Conservation (phyloP, 192 early-diverging fungal genomes). For the Backusella sp. region DNA sequence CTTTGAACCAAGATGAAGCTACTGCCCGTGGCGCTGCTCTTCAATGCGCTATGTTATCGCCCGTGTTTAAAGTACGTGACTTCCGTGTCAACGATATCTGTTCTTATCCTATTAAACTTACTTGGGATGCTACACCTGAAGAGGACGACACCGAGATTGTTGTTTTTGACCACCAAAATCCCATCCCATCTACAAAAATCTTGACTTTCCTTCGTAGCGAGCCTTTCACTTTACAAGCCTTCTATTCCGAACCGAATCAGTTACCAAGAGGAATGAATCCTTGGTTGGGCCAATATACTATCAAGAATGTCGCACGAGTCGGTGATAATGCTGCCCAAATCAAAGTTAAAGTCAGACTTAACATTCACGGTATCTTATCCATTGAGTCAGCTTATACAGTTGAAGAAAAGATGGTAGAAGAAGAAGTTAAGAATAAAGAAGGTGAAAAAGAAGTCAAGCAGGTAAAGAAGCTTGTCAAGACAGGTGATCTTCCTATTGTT, state of each 20-base stretch:
- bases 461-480: slow-evolving; percentile 88
- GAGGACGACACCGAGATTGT: slow-evolving; percentile 77
- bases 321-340: slow-evolving; percentile 73
- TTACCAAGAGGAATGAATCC: slow-evolving; percentile 73
- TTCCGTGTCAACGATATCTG: slow-evolving; percentile 90
- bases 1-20: slow-evolving; percentile 97
- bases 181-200: slow-evolving; percentile 88
- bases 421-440: slow-evolving; percentile 62
- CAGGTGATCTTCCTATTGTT: slow-evolving; percentile 75
- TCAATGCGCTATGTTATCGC: slow-evolving; percentile 97
- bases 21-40: slow-evolving; percentile 94
- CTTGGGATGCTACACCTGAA: slow-evolving; percentile 79
- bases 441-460: slow-evolving; percentile 67
- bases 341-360: slow-evolving; percentile 89
- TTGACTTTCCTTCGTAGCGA: slow-evolving; percentile 88
- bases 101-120: slow-evolving; percentile 83
- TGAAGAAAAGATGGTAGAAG: slow-evolving; percentile 84
- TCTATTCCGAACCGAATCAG: slow-evolving; percentile 64
- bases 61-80: slow-evolving; percentile 96
- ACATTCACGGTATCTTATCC: slow-evolving; percentile 76
- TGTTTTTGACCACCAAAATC: slow-evolving; percentile 82
- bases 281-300: slow-evolving; percentile 80
- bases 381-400: slow-evolving; percentile 83
- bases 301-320: slow-evolving; percentile 75
- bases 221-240: slow-evolving; percentile 78